Conservation (phyloP, 495 filamentous ascomycete species). For the Hypoxylon crocopeplum region DNA sequence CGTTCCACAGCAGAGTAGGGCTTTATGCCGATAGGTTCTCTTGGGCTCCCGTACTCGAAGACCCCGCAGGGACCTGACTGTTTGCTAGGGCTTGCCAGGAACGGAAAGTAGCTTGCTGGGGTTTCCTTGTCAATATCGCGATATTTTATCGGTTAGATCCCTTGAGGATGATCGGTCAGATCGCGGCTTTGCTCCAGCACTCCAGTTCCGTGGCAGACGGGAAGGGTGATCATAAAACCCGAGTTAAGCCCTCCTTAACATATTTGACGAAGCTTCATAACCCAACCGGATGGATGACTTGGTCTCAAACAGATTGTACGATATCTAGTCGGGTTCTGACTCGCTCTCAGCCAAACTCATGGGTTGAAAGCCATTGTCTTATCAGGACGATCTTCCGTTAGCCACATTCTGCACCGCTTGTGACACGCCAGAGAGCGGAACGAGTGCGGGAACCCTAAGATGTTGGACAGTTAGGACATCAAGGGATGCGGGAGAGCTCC, state of each 20-base stretch:
- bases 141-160: constrained; percentile 36
- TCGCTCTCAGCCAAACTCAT: background rate
- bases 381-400: no score
- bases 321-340: no score
- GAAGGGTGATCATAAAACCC: constrained; percentile 36
- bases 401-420: constrained; percentile 12
- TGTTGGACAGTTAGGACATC: constrained; percentile 15
- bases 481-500: constrained; percentile 9
- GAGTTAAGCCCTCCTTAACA: constrained; percentile 9
- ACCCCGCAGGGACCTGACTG: constrained; percentile 19
- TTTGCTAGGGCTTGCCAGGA: constrained; percentile 4
- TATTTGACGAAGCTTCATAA: background rate
- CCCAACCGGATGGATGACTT: background rate
- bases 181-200: constrained; percentile 25
- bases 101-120: constrained; percentile 6
- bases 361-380: background rate
- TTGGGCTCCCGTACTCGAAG: constrained; percentile 14
- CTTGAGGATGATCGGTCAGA: constrained; percentile 33
- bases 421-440: background rate
- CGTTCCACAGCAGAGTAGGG: constrained; percentile 20
- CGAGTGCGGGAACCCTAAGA: constrained; percentile 10
- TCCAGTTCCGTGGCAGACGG: constrained; percentile 32
- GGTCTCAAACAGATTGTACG: no score
- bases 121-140: constrained; percentile 29
- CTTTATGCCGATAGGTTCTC: constrained; percentile 24